Conservation (phyloP, 345 rosid species). For the Odontarrhena argentea region DNA sequence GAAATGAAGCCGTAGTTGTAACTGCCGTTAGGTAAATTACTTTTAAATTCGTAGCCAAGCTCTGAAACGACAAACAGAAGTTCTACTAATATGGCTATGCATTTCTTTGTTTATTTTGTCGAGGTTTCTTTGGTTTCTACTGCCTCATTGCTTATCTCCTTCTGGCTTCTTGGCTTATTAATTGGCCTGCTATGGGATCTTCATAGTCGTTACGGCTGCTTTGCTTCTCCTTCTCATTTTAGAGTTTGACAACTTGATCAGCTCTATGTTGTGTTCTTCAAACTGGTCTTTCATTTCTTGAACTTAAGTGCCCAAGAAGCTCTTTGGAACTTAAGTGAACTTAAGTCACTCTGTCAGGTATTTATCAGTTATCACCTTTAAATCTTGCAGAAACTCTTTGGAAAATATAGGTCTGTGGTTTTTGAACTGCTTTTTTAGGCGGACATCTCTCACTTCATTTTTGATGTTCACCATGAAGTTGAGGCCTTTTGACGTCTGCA, state of each 20-base stretch:
- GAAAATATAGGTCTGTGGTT: no score
- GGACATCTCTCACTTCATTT: no score
- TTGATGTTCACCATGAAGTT: no score
- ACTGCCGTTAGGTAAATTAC: slow-evolving; percentile 44
- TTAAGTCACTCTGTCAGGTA: slow-evolving; percentile 16
- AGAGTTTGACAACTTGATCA: slow-evolving; percentile 31
- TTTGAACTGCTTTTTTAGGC: no score
- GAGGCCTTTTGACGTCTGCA: no score
- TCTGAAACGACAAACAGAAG: slow-evolving; percentile 22
- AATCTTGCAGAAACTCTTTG: not conserved
- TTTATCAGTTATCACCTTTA: not conserved
- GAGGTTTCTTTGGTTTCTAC: slow-evolving; percentile 88
- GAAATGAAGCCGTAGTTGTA: slow-evolving; percentile 44
- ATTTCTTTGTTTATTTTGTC: slow-evolving; percentile 47
- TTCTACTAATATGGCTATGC: slow-evolving; percentile 13
- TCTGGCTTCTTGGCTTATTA: slow-evolving; percentile 33
- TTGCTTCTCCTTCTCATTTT: slow-evolving; percentile 11
- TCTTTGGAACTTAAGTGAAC: not conserved
- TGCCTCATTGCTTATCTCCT: slow-evolving; percentile 82
- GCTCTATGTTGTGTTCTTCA: slow-evolving; percentile 23
- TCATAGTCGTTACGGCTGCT: not conserved
- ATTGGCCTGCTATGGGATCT: slow-evolving; percentile 22
- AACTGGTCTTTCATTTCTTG: slow-evolving; percentile 12
- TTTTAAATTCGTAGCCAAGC: slow-evolving; percentile 40
- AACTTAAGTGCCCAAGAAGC: not conserved